These are phyloP conservation scores for Aspergillus pseudoterreus DNA, from an alignment of 2,329 filamentous ascomycete genomes.

Conservation along the genomic window DNA sequence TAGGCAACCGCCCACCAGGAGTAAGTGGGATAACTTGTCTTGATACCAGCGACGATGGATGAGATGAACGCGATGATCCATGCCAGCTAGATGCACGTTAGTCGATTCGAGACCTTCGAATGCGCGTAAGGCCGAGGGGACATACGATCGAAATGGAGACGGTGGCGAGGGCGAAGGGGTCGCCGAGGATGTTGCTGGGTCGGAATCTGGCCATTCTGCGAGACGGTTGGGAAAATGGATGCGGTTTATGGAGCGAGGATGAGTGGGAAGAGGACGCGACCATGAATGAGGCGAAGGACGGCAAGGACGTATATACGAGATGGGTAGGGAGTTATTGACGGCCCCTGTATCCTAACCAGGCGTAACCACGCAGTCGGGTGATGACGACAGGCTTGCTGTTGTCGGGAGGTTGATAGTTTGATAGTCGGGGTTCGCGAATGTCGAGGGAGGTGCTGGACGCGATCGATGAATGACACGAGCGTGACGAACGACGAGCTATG, in stretches of 20 bases:
- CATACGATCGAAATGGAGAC: conserved; percentile 86
- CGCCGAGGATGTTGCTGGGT: conserved; percentile 86
- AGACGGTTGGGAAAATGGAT: conserved; percentile 14
- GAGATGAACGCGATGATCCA: conserved; percentile 92
- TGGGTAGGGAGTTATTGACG: conserved; percentile 2
- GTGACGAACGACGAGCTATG: conserved; percentile 7
- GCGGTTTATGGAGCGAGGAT: conserved; percentile 19
- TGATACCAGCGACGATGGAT: conserved; percentile 68
- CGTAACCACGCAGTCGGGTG: not conserved
- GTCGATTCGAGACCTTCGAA: not conserved
- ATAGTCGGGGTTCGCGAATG: no score
- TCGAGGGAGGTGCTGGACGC: not conserved
- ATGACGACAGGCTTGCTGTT: conserved; percentile 9
- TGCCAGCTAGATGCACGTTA: conserved; percentile 62
- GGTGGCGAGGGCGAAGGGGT: conserved; percentile 93
- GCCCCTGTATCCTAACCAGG: conserved; percentile 6
- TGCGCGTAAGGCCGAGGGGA: conserved; percentile 18
- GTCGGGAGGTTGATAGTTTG: not conserved
- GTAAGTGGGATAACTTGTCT: conserved; percentile 69
- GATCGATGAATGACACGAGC: conserved; percentile 2
- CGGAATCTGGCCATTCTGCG: conserved; percentile 57
- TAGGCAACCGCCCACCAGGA: conserved; percentile 90
- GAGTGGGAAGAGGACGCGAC: conserved; percentile 19
- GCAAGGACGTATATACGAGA: conserved; percentile 6
- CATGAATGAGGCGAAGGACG: conserved; percentile 18